These are phyloP conservation scores for Bipolaris cookei DNA, from an alignment of 2,329 filamentous ascomycete species.

Conservation along the genomic window DNA sequence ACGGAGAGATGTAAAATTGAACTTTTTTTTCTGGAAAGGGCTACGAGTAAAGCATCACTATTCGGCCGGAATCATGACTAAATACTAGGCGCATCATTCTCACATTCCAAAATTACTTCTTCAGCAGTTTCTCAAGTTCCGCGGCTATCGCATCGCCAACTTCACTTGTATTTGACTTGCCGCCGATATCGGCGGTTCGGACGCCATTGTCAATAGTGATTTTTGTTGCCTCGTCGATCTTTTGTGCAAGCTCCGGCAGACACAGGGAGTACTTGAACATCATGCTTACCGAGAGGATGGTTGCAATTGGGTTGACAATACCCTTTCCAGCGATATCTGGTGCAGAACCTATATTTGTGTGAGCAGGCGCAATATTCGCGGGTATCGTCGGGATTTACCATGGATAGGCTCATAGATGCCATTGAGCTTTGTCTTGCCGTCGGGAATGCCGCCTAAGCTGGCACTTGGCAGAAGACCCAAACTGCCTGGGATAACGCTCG, in stretches of 20 bases:
- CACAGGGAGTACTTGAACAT: constrained; percentile 92
- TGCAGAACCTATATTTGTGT: constrained; percentile 68
- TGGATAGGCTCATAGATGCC: constrained; percentile 99
- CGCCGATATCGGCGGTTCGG: constrained; percentile 84
- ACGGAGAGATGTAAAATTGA: too few species aligned
- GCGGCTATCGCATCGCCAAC: constrained; percentile 83
- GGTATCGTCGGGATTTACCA: constrained; percentile 61
- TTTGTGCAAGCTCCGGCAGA: constrained; percentile 75
- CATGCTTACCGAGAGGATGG: constrained; percentile 92
- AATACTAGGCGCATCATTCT: neutral
- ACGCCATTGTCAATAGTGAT: constrained; percentile 79
- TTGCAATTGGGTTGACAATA: constrained; percentile 90
- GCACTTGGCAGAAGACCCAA: constrained; percentile 88
- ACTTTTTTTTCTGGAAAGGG: too few species aligned
- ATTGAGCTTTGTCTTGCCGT: constrained; percentile 83
- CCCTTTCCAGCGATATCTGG: constrained; percentile 92
- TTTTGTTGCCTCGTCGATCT: constrained; percentile 81
- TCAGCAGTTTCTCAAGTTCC: constrained; percentile 73
- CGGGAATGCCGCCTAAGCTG: constrained; percentile 83
- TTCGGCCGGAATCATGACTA: neutral
- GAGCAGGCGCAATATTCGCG: constrained; percentile 11
- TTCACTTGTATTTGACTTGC: constrained; percentile 72
- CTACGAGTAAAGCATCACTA: too few species aligned
- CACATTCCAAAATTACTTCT: constrained; percentile 30
- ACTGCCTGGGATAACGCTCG: constrained; percentile 89